These are phyloP conservation scores for Entomortierella lignicola DNA, from an alignment of 192 early-diverging fungal genomes.

Conservation along the genomic window DNA sequence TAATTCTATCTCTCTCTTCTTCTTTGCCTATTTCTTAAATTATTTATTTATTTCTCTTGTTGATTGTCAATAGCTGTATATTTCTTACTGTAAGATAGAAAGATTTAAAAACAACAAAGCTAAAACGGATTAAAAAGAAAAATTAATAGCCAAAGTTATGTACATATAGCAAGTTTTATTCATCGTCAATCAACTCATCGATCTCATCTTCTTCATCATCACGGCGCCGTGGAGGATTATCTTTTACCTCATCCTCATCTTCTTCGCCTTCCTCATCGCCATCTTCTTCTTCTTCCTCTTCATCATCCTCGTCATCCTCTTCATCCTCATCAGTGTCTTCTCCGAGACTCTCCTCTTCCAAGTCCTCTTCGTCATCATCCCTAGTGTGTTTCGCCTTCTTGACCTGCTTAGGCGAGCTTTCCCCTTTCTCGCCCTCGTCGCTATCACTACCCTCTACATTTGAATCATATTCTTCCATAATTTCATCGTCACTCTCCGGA, in stretches of 20 bases:
- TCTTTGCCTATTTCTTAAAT: background rate
- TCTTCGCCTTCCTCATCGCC: slow-evolving; percentile 24
- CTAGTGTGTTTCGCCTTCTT: background rate
- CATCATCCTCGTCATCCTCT: slow-evolving; percentile 19
- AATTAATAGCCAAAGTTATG: background rate
- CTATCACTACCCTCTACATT: slow-evolving; percentile 14
- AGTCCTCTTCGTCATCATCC: slow-evolving; percentile 1
- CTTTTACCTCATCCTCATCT: slow-evolving; percentile 8
- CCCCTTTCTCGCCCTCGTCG: background rate
- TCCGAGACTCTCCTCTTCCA: slow-evolving; percentile 16
- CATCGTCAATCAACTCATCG: slow-evolving; percentile 14
- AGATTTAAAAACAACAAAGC: background rate
- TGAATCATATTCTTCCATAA: slow-evolving; percentile 53
- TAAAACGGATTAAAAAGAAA: background rate
- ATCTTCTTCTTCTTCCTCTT: slow-evolving; percentile 14
- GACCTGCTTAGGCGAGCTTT: background rate
- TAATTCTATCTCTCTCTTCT: no score
- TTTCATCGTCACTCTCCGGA: slow-evolving; percentile 43
- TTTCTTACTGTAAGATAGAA: background rate
- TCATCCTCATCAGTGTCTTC: slow-evolving; percentile 20
- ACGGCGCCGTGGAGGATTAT: background rate
- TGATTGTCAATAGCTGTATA: background rate
- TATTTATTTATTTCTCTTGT: background rate
- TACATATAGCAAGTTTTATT: background rate
- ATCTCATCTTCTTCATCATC: slow-evolving; percentile 23